Base-by-base conservation (phyloP, 2,329 filamentous ascomycete species). In the Colletotrichum sidae region DNA sequence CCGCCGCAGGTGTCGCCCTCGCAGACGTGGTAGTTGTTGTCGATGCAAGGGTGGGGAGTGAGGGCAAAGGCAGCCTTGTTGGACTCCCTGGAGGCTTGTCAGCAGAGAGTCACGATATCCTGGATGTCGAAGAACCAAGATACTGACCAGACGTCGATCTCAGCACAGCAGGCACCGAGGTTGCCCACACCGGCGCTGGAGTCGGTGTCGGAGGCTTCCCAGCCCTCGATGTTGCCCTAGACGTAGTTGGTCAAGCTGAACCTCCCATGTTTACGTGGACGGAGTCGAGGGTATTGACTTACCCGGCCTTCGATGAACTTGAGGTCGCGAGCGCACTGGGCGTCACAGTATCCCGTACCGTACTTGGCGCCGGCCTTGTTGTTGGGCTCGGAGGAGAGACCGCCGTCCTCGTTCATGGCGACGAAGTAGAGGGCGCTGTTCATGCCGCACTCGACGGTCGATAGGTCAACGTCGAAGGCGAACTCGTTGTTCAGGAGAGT, bases 401-500 rank as follows among this genome's bases (percentile, higher is more conserved):
- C 85, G 69, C 84, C 84, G 62, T 86, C 82, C 39, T 79, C 75
- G 17, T 85, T 81, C 86, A 88, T 88, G 38, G 65, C 34, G 45
- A 69, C 68, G 47, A 72, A 70, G 49, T 72, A 72, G 8, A 90
- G 75, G 34, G 87, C 87, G 60, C 86, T 87, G 74, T 90, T 90
- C 67, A 90, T 75, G 56, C 88, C 88, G 70, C 88, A 90, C 13
- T 70, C 84, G n/a, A 89, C 79, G 65, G 83, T 82, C 49, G 86
- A 88, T 47, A 88, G 81, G 72, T 90, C 87, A 13, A 89, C 86
- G 55, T 88, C 86, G 65, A 90, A 88, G n/a, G 84, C 85, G 72
- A 90, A 84, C 72, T 90, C 87, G 70, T 85, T 79, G 76, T 84
- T 84, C 60, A 84, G 79, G 60, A 89, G 77, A 64, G 86, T 80